Conservation (phyloP, 2,329 filamentous ascomycete species). For the Trichophyton mentagrophytes region DNA sequence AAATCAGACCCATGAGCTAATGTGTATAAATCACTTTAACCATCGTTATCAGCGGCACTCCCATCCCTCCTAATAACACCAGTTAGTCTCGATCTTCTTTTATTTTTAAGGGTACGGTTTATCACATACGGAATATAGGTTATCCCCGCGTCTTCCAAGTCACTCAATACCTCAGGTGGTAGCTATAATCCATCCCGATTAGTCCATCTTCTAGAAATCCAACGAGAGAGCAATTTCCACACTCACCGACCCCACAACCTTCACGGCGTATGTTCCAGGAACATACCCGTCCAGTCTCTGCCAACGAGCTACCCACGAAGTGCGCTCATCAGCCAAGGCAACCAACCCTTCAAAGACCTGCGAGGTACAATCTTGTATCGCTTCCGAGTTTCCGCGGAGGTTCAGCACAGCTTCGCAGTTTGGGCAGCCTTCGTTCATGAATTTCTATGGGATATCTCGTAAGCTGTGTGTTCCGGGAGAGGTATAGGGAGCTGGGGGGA, state of each 20-base stretch:
- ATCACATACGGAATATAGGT: conserved; percentile 46
- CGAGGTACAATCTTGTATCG: conserved; percentile 84
- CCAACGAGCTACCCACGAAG: conserved; percentile 94
- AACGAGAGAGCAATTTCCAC: background rate
- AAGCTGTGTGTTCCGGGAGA: conserved; percentile 13
- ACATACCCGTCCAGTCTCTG: conserved; percentile 83
- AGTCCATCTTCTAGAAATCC: background rate
- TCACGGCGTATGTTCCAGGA: conserved; percentile 81
- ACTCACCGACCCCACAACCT: conserved; percentile 68
- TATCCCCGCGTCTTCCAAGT: conserved; percentile 46
- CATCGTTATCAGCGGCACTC: conserved; percentile 34
- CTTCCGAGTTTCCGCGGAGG: conserved; percentile 63
- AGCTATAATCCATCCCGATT: conserved; percentile 37
- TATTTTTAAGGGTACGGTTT: background rate
- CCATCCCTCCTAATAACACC: conserved; percentile 31
- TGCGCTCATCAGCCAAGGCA: conserved; percentile 64
- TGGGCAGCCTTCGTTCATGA: conserved; percentile 76
- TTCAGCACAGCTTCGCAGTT: conserved; percentile 93
- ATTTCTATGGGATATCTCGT: conserved; percentile 46
- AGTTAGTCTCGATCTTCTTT: background rate
- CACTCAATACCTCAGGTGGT: conserved; percentile 44
- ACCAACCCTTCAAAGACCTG: conserved; percentile 92
- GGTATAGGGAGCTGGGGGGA: conserved; percentile 4
- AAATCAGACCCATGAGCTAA: background rate
- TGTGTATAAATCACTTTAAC: conserved; percentile 14